A percentile compares a stretch with the other conserved stretches of the same genome.
Conservation (phyloP, 805 yeast genomes). For the Lipomyces chichibuensis region DNA sequence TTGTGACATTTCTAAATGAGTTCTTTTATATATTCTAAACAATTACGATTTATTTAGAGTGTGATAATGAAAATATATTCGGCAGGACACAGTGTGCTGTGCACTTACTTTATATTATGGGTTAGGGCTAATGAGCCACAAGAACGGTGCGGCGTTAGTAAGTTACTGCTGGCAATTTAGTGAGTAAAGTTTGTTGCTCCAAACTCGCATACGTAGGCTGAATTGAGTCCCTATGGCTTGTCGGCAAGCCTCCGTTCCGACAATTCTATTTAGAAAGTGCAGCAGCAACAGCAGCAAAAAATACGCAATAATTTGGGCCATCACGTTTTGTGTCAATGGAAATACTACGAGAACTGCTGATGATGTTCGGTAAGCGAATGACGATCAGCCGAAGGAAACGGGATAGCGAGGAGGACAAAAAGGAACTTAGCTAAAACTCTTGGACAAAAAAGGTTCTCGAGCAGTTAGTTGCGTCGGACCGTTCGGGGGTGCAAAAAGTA, state of each 20-base stretch:
- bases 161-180: not conserved
- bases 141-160: not conserved
- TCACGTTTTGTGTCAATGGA: not conserved
- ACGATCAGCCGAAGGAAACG: not conserved
- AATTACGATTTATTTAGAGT: too few species aligned
- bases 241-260: not conserved
- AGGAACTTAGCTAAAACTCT: not conserved
- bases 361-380: not conserved
- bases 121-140: not conserved
- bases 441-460: not conserved
- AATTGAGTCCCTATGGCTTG: not conserved
- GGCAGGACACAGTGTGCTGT: too few species aligned
- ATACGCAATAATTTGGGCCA: not conserved
- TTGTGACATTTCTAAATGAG: too few species aligned
- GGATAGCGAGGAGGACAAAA: not conserved
- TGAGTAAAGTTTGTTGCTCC: too few species aligned
- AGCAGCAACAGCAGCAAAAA: not conserved
- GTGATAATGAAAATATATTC: too few species aligned
- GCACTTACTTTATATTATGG: not conserved
- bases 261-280: not conserved
- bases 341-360: not conserved
- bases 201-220: not conserved
- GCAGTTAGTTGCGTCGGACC: not conserved
- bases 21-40: too few species aligned
- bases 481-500: constrained; percentile 9